Conservation (phyloP, 345 rosid species). For the Lenwebbia sp. region DNA sequence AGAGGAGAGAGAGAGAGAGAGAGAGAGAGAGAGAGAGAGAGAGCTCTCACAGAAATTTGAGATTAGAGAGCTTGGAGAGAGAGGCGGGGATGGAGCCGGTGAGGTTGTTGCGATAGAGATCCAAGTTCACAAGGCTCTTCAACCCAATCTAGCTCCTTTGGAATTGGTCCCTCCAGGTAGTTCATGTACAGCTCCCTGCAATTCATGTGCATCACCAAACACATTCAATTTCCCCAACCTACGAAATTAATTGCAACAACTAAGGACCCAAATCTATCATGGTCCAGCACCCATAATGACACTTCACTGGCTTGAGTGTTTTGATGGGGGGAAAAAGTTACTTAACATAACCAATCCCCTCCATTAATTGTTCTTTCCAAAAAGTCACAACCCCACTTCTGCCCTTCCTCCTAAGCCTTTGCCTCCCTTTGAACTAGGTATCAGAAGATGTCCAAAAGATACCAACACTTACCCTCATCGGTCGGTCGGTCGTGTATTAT, state of each 20-base stretch:
- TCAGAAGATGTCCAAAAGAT: not conserved
- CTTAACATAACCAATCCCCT: not conserved
- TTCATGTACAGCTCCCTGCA: conserved; percentile 62
- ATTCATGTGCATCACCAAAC: not conserved
- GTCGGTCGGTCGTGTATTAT: too few species aligned
- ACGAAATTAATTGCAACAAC: not conserved
- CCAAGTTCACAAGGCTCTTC: conserved; percentile 57
- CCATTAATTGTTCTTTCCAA: not conserved
- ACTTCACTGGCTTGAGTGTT: not conserved
- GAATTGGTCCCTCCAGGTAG: conserved; percentile 39
- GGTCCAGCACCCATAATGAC: not conserved
- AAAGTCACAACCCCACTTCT: not conserved
- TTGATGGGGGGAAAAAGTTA: not conserved
- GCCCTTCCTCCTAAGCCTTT: not conserved
- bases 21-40: too few species aligned
- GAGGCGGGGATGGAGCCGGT: conserved; percentile 55
- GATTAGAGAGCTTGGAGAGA: conserved; percentile 43
- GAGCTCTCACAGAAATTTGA: conserved; percentile 66
- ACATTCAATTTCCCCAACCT: not conserved
- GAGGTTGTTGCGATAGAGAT: conserved; percentile 54
- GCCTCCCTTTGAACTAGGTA: not conserved
- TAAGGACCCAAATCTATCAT: not conserved
- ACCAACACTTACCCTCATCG: not conserved
- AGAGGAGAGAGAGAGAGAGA: too few species aligned
- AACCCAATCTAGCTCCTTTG: conserved; percentile 47